A percentile compares a stretch with the other conserved stretches of the same genome.
Conservation (phyloP, 2,329 filamentous ascomycete species). For the Ceratocystis albifundus region DNA sequence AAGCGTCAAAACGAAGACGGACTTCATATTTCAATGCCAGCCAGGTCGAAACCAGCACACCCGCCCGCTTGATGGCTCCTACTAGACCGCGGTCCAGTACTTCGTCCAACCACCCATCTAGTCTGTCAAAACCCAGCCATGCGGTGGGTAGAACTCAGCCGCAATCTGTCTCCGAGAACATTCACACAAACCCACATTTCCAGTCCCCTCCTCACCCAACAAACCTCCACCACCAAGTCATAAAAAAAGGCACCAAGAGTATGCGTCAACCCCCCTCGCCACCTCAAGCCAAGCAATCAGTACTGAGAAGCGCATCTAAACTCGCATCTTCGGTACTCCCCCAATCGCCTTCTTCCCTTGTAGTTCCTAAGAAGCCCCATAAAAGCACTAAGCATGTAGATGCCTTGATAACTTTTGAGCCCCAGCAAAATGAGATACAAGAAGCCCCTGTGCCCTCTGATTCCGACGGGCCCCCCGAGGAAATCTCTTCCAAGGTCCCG, state of each 20-base stretch:
- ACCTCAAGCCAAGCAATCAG: not conserved
- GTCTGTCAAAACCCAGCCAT: not conserved
- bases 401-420: not conserved
- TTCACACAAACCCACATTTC: not conserved
- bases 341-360: not conserved
- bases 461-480: slow-evolving; percentile 27
- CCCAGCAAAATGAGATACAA: not conserved
- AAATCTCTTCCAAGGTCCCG: not conserved
- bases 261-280: not conserved
- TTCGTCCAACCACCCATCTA: not conserved
- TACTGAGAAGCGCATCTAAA: not conserved
- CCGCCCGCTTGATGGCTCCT: slow-evolving; percentile 2
- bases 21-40: slow-evolving; percentile 15
- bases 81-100: slow-evolving; percentile 1
- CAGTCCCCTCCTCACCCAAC: not conserved
- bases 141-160: not conserved
- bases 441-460: slow-evolving; percentile 27
- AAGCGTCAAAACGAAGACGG: slow-evolving; percentile 6
- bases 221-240: not conserved
- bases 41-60: slow-evolving; percentile 21
- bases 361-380: not conserved
- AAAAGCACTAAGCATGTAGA: not conserved
- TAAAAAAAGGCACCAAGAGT: not conserved
- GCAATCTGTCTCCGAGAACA: not conserved
- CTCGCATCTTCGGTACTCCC: too few relatives aligned